Evolutionary conservation across 164 flowering plant species (phyloP).

Genomic region (Stephania yunnanensis): DNA sequence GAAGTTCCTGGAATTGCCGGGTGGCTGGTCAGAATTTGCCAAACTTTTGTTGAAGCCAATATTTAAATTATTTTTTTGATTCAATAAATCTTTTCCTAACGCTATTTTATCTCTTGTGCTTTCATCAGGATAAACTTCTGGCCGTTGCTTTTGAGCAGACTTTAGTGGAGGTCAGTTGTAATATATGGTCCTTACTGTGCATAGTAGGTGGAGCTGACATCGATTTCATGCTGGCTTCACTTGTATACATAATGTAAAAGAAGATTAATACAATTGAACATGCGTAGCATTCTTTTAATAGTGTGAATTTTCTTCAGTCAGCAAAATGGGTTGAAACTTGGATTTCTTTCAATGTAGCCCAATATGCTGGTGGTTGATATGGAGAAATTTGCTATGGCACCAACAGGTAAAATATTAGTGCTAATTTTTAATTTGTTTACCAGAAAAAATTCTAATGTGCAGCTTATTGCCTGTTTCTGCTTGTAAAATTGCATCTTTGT

Average conservation of each 20-base stretch:
- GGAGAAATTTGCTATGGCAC: conserved; percentile 69
- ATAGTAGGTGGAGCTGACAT: background rate
- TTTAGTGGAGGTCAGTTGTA: conserved; percentile 69
- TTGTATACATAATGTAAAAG: background rate
- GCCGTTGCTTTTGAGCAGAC: conserved; percentile 89
- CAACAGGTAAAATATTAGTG: conserved; percentile 38
- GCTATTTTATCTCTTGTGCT: conserved; percentile 8
- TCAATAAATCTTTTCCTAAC: background rate
- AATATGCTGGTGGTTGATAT: conserved; percentile 96
- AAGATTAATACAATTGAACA: background rate
- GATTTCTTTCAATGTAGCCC: conserved; percentile 55
- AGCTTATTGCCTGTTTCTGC: background rate
- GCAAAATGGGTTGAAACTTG: conserved; percentile 2
- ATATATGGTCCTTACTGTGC: background rate
- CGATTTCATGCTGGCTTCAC: background rate
- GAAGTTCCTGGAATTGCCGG: conserved; percentile 96
- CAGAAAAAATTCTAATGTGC: background rate
- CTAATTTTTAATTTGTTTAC: background rate
- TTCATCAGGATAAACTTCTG: conserved; percentile 76
- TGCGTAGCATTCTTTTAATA: background rate
- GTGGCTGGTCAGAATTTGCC: conserved; percentile 64
- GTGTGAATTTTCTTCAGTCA: background rate
- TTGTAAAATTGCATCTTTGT: background rate
- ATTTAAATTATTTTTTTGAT: background rate
- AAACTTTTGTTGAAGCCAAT: background rate